Base-by-base conservation (phyloP, 352 stramenopile genomes). In the Globisporangium cystogenes region DNA sequence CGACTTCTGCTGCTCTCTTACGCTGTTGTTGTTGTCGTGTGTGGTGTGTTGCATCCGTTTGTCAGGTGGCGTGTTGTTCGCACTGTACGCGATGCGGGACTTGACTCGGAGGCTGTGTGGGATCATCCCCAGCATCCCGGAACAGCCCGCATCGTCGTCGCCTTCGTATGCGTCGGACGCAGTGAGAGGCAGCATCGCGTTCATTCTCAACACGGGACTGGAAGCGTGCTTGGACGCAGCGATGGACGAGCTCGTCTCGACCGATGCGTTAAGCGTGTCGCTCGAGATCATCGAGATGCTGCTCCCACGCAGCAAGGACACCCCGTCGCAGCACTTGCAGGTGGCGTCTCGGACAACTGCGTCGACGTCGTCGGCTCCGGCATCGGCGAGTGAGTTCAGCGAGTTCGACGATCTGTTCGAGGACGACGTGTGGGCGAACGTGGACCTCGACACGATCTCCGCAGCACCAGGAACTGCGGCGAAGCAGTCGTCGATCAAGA, bases 231-330 rank as follows among this genome's bases (percentile, higher is more conserved):
- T 91, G 45, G 64, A 72, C 48, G 64, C 59, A 21, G 73, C 42
- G 23, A 58, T 69, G 40, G 62, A 72, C 15, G 65, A 70, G 11
- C 15, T 68, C 10, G 39, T 82, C 23, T 44, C 56, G 6, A 43
- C 65, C 11, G 57, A 66, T 1, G 68, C 76, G 36, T 59, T 86
- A 12, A 70, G 71, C 18, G 53, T 79, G 45, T 64, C 55, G 18
- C 64, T 86, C n/a, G 74, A 84, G 46, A 86, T 88, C 44, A 44
- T 89, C 18, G 60, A 81, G 33, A 49, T 77, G 6, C 40, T 82
- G 7, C 54, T 81, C 1, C 72, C 75, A 31, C 65, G 60, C 42
- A 45, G 43, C 43, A 20, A 53, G 16, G 65, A 83, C 18, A 39
- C 62, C 7, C 63, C 72, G 39, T 60, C 47, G 14, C 63, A 64